These are phyloP conservation scores for Naganishia antarctica DNA, from an alignment of 768 basidiomycete genomes.

Conservation along the genomic window DNA sequence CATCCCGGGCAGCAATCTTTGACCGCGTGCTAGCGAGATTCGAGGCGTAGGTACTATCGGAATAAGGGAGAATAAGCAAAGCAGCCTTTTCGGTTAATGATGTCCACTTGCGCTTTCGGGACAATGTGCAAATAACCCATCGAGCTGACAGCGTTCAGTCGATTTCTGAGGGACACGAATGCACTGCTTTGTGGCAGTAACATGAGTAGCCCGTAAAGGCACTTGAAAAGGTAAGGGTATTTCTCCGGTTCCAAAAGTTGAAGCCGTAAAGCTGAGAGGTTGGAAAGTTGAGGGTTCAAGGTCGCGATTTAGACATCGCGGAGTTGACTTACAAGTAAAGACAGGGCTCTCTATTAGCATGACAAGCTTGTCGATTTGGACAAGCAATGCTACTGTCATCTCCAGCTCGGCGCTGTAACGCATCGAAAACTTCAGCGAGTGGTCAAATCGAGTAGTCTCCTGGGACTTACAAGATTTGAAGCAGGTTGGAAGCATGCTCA, in stretches of 20 bases:
- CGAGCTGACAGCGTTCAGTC: slow-evolving; percentile 89
- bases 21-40: slow-evolving; percentile 57
- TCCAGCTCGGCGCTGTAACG: slow-evolving; percentile 80
- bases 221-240: slow-evolving; percentile 95
- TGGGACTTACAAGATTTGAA: slow-evolving; percentile 79
- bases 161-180: slow-evolving; percentile 87
- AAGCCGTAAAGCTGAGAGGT: slow-evolving; percentile 58
- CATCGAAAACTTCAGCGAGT: background rate
- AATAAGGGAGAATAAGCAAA: slow-evolving; percentile 20
- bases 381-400: slow-evolving; percentile 86
- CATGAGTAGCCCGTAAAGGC: slow-evolving; percentile 94
- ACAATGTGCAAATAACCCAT: slow-evolving; percentile 88
- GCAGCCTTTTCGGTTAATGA: background rate
- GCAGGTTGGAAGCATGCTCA: slow-evolving; percentile 92
- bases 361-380: slow-evolving; percentile 95
- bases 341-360: slow-evolving; percentile 97
- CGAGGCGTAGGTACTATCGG: slow-evolving; percentile 25
- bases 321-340: slow-evolving; percentile 76
- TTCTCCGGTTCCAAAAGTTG: slow-evolving; percentile 94
- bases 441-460: background rate
- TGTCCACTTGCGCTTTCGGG: slow-evolving; percentile 65
- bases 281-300: no score
- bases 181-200: slow-evolving; percentile 93
- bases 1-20: slow-evolving; percentile 70
- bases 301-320: no score